Percentiles rank a stretch among this genome's conserved stretches.
phyloP scores from a whole-genome alignment of 2,329 filamentous ascomycete genomes.

The Fusarium ambrosium region DNA sequence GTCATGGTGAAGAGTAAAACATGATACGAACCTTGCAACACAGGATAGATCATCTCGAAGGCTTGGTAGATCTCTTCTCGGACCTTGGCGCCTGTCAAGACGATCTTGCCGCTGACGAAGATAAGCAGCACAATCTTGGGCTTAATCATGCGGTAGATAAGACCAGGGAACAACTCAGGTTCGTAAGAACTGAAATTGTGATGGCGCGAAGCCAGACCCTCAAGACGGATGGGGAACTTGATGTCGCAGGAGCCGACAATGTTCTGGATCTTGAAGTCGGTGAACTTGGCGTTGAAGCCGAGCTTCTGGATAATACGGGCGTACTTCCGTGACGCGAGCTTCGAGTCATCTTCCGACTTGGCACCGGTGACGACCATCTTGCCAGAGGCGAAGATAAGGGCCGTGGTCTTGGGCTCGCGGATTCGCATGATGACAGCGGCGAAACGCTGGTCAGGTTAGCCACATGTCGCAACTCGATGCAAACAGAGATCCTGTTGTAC shows the following conservation, averaged over 20 bases:
- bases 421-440: slow-evolving; percentile 99
- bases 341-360: slow-evolving; percentile 97
- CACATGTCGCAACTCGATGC: slow-evolving; percentile 17
- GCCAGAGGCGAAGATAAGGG: slow-evolving; percentile 96
- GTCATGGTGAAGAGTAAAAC: too few relatives aligned
- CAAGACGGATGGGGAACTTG: slow-evolving; percentile 98
- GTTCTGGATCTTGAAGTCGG: slow-evolving; percentile 99
- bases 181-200: slow-evolving; percentile 99
- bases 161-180: slow-evolving; percentile 97
- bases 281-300: slow-evolving; percentile 99
- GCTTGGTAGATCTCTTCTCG: slow-evolving; percentile 98
- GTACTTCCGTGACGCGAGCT: slow-evolving; percentile 96
- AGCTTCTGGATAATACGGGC: slow-evolving; percentile 99
- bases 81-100: slow-evolving; percentile 96
- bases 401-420: slow-evolving; percentile 97
- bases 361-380: slow-evolving; percentile 99
- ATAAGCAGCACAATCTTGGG: slow-evolving; percentile 98
- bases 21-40: slow-evolving; percentile 79
- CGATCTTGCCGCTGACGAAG: slow-evolving; percentile 98
- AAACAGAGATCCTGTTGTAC: slow-evolving; percentile 66
- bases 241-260: slow-evolving; percentile 99
- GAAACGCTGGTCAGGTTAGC: slow-evolving; percentile 79
- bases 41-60: slow-evolving; percentile 97
- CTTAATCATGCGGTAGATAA: slow-evolving; percentile 99
- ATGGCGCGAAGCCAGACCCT: slow-evolving; percentile 95